Base-by-base conservation (phyloP, 768 basidiomycete species). In the Kwoniella bestiolae region DNA sequence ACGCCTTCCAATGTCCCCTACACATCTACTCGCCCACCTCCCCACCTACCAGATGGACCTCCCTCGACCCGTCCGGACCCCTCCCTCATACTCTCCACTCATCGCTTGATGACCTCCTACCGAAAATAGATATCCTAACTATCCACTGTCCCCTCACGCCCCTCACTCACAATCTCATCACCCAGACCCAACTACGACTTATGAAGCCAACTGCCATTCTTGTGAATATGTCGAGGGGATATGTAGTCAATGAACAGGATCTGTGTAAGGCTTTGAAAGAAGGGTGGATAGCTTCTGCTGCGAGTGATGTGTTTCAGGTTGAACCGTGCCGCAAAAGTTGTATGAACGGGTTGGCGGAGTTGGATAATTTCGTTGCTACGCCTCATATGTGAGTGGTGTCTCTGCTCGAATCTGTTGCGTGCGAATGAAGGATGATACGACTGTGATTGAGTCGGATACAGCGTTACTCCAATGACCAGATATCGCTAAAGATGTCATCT, bases 171-270 rank as follows among this genome's bases (percentile, higher is more conserved):
- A 63, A 77, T 45, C 45, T 81, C 46, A 71, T 81, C 61, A 62
- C 72, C 31, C 60, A 51, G 21, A 21, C 32, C 5, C 64, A 79
- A 45, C 64, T 81, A 23, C 51, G 23, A 5, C 44, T 71, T 49
- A 76, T 79, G 71, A 72, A 75, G 38, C 18, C 47, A 2, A 66
- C 64, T 8, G 68, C 71, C 18, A 63, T 79, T 14, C 32, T 80
- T 38, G 60, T 80, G 47, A 81, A 81, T 65, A 78, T 78, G 12
- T 68, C 74, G 32, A 69, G 80, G 45, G 80, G 80, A 11, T 79
- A 69, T 12, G 68, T 75, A 34, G 63, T 75, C 25, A 66, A 75
- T 32, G 74, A 75, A 49, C 3, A 16, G 18, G 74, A 62, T 11
- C 47, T 75, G 29, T 50, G 16, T 35, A 5, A 38, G 7, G 69